Conservation (phyloP, 1,139 yeast species). For the Geotrichum cucujoidarum region DNA sequence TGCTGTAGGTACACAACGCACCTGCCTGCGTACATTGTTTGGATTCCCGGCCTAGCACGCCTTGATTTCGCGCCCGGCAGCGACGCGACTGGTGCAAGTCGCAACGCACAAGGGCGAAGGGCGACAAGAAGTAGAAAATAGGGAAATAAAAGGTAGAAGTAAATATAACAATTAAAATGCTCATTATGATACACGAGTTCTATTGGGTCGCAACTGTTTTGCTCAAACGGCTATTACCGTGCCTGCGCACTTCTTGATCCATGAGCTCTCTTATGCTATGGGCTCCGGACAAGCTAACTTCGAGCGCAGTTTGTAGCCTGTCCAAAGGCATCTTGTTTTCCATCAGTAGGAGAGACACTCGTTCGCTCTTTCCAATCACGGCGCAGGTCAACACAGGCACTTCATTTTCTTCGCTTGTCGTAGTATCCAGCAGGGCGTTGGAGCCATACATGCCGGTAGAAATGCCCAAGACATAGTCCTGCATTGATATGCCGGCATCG, state of each 20-base stretch:
- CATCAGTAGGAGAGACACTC: constrained; percentile 63
- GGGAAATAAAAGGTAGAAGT: no score
- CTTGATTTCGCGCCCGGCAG: no score
- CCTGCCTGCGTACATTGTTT: no score
- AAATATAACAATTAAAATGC: no score
- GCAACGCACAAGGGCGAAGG: no score
- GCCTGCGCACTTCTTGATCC: constrained; percentile 77
- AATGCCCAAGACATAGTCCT: constrained; percentile 79
- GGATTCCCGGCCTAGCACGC: no score
- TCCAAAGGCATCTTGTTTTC: constrained; percentile 88
- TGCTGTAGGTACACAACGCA: no score
- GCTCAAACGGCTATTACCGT: constrained; percentile 47
- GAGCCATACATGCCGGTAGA: constrained; percentile 75
- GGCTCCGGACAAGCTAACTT: constrained; percentile 88
- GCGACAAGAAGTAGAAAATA: no score
- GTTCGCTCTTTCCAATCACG: constrained; percentile 75
- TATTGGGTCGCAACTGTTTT: background rate
- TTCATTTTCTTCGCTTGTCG: constrained; percentile 76
- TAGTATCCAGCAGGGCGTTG: constrained; percentile 72
- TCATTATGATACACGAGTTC: no score
- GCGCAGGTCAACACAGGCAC: constrained; percentile 79
- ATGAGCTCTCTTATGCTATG: constrained; percentile 75
- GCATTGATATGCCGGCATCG: constrained; percentile 94
- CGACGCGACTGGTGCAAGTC: no score
- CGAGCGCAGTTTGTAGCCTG: constrained; percentile 65